Evolutionary conservation across 2,329 filamentous ascomycete species (phyloP), one percentile per base, ranked within the genome.

Genomic region (Ramularia endophylla): DNA sequence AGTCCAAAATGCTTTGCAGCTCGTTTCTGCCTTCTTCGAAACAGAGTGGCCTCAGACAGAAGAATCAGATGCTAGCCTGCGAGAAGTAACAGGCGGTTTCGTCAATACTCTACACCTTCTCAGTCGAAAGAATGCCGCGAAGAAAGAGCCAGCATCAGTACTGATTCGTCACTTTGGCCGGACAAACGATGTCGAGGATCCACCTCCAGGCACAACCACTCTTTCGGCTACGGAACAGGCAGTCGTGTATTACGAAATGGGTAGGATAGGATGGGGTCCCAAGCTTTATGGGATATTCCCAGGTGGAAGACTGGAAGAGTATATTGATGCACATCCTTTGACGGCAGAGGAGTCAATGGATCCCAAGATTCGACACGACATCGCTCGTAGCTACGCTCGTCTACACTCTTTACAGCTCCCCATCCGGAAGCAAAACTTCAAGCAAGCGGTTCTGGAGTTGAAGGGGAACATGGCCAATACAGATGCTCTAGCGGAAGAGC

Each of bases 131-230:
- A 38, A 25, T 22, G 5, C 5, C 3, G 28, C 38, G 4, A 13
- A 11, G 5, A 11, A 18, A 16, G 38, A 41, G 20, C 43, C 43
- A 5, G 22, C 9, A 6, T 22, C 42, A n/a, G 16, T 44, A 2
- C 36, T 45, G 15, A 45, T 45, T 25, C 43, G 43, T 11, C 43
- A 41, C 20, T 45, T 45, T 12, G 43, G 38, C n/a, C 38, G 22
- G 19, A 40, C 22, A 18, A 27, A 31, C 12, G n/a, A 22, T n/a
- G 16, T 22, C 27, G 34, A 45, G 37, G 42, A 44, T 8, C 42
- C 42, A 2, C 33, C 38, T 11, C 20, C 27, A 9, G 27, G 15
- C 31, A 40, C 22, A 19, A 13, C 32, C n/a, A 45, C 38, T 13
- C 28, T 45, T 11, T 45, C 42, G 3, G 38, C 33, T 16, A 28